Evolutionary conservation across 1,284 basidiomycete species (phyloP).

Genomic region (Pulchroboletus neoregius): DNA sequence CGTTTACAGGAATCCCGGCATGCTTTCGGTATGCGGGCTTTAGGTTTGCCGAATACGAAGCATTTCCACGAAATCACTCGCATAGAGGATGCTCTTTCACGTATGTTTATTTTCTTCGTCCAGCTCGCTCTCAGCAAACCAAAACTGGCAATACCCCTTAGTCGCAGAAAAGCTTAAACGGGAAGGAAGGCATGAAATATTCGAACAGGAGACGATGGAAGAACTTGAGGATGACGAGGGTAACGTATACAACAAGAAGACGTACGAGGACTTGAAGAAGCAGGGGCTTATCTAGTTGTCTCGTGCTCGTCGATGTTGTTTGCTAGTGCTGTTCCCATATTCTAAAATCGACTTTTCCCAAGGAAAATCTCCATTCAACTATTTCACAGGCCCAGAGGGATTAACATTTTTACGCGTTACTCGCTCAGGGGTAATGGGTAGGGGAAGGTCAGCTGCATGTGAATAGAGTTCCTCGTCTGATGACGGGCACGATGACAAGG

Average conservation of each 20-base stretch:
- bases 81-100: constrained; percentile 92
- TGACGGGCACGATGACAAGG: constrained; percentile 68
- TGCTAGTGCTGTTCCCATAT: constrained; percentile 10
- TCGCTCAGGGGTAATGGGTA: constrained; percentile 49
- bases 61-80: constrained; percentile 99
- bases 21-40: constrained; percentile 96
- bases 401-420: constrained; percentile 32
- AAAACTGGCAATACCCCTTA: constrained; percentile 31
- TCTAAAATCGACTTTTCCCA: neutral
- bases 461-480: constrained; percentile 80
- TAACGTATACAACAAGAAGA: constrained; percentile 91
- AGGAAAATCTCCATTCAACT: constrained; percentile 7
- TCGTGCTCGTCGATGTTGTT: constrained; percentile 7
- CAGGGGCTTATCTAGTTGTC: constrained; percentile 72
- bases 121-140: constrained; percentile 1
- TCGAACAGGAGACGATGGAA: constrained; percentile 90
- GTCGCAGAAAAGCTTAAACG: constrained; percentile 95
- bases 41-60: constrained; percentile 96
- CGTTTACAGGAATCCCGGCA: constrained; percentile 81
- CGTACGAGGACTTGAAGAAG: constrained; percentile 88
- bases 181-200: constrained; percentile 88
- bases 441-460: constrained; percentile 59
- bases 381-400: constrained; percentile 10
- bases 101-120: constrained; percentile 47
- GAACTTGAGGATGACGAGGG: constrained; percentile 96